Conservation (phyloP, 495 filamentous ascomycete species). For the Haplographium delicatum region DNA sequence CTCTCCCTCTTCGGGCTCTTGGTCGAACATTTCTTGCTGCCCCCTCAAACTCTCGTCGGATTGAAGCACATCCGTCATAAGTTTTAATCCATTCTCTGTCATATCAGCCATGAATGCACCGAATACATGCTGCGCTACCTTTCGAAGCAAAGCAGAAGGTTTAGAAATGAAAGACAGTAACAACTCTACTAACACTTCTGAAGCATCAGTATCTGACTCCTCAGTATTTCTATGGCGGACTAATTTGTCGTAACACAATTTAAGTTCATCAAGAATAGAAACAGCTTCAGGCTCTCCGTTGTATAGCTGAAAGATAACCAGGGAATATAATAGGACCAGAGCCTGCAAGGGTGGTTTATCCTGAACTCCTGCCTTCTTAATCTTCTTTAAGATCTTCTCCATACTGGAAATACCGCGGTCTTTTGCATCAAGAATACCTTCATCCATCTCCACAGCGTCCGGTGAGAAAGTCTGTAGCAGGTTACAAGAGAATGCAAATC, state of each 20-base stretch:
- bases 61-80: constrained; percentile 67
- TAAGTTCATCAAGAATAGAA: constrained; percentile 66
- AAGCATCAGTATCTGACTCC: constrained; percentile 49
- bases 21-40: constrained; percentile 80
- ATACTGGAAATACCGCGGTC: constrained; percentile 60
- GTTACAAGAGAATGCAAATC: constrained; percentile 44
- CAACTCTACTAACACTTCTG: constrained; percentile 79
- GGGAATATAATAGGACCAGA: constrained; percentile 77
- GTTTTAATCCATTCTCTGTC: constrained; percentile 64
- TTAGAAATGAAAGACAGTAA: constrained; percentile 82
- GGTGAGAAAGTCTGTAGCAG: constrained; percentile 41
- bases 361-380: constrained; percentile 34
- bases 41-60: constrained; percentile 78
- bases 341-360: constrained; percentile 45
- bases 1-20: constrained; percentile 59
- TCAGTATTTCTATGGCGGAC: constrained; percentile 45
- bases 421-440: constrained; percentile 52
- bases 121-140: constrained; percentile 84
- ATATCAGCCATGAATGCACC: constrained; percentile 66
- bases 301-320: constrained; percentile 83
- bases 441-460: constrained; percentile 56
- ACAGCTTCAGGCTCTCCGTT: constrained; percentile 81
- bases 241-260: constrained; percentile 62
- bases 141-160: constrained; percentile 76
- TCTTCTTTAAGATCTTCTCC: constrained; percentile 60